Evolutionary conservation across 176 grass and related monocot species (phyloP).

Genomic region (Metroxylon sagu): DNA sequence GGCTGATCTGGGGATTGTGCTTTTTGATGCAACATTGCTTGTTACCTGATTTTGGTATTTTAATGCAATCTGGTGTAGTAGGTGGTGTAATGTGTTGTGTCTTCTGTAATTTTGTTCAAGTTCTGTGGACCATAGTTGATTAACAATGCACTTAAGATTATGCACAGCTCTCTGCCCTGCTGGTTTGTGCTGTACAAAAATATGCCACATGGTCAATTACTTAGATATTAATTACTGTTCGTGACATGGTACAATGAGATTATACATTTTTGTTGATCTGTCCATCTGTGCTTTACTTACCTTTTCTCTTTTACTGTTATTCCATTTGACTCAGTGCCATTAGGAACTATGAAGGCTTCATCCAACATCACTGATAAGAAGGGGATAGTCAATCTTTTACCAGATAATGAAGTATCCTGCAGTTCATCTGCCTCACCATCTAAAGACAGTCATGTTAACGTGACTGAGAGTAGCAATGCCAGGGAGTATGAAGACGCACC

Average conservation of each 20-base stretch:
- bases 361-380: conserved; percentile 20
- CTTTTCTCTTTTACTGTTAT: conserved; percentile 11
- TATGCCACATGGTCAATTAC: too few species aligned
- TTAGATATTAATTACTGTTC: too few species aligned
- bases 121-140: too few species aligned
- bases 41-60: too few species aligned
- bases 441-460: conserved; percentile 11
- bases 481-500: conserved; percentile 19
- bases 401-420: conserved; percentile 15
- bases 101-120: too few species aligned
- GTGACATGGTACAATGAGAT: too few species aligned
- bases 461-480: conserved; percentile 17
- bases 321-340: conserved; percentile 28
- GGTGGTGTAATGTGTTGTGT: too few species aligned
- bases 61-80: too few species aligned
- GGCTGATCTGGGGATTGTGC: too few species aligned
- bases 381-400: conserved; percentile 14
- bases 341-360: conserved; percentile 18
- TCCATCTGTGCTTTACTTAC: not conserved
- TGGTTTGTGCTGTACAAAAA: not conserved
- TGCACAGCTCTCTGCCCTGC: not conserved
- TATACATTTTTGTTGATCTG: too few species aligned
- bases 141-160: not conserved
- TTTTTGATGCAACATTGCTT: too few species aligned
- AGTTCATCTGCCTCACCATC: conserved; percentile 8